Evolutionary conservation across 352 stramenopile species (phyloP).

Genomic region (Phytopythium delawarense): DNA sequence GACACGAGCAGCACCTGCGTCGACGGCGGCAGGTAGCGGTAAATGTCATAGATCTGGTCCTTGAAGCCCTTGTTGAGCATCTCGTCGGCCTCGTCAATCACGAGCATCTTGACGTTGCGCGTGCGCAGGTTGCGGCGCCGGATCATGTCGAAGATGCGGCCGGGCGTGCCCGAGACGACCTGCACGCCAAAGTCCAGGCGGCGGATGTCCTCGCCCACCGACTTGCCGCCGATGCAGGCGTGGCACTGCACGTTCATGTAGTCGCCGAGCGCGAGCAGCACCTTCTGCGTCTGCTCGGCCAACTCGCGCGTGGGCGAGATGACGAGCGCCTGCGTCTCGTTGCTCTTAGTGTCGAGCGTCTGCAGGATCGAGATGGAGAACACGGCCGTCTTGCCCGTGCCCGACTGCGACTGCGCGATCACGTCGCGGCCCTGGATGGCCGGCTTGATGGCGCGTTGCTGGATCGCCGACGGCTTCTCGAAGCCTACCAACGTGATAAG

Average conservation of each 20-base stretch:
- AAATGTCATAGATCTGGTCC: conserved; percentile 99
- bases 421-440: conserved; percentile 95
- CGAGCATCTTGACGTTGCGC: conserved; percentile 91
- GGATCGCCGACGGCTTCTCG: conserved; percentile 97
- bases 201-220: conserved; percentile 93
- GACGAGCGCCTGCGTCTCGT: conserved; percentile 94
- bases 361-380: conserved; percentile 95
- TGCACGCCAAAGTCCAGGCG: conserved; percentile 92
- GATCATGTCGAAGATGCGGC: conserved; percentile 98
- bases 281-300: conserved; percentile 96
- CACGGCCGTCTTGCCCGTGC: conserved; percentile 94
- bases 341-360: conserved; percentile 88
- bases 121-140: conserved; percentile 89
- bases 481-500: conserved; percentile 59
- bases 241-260: conserved; percentile 98
- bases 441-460: conserved; percentile 97
- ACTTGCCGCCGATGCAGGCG: conserved; percentile 95
- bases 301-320: conserved; percentile 96
- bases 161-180: conserved; percentile 96
- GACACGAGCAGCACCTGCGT: conserved; percentile 95
- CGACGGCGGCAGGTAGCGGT: conserved; percentile 88
- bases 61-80: conserved; percentile 98
- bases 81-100: conserved; percentile 98
- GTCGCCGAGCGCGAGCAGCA: conserved; percentile 93
- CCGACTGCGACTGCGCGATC: conserved; percentile 96